phyloP scores from a whole-genome alignment of 805 yeast genomes.

The Monosporozyma servazzii region DNA sequence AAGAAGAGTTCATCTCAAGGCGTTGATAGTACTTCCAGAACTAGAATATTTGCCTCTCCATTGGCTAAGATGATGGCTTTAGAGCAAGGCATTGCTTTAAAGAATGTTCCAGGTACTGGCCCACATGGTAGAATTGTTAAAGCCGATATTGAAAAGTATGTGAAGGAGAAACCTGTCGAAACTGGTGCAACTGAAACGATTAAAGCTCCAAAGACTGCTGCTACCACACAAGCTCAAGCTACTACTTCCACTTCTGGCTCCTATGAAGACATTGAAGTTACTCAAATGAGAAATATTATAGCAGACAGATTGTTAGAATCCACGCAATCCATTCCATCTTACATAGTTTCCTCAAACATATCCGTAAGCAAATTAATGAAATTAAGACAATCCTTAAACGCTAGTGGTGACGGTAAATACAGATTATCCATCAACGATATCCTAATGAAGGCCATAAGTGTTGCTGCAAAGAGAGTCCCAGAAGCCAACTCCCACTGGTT shows the following conservation, averaged over 20 bases:
- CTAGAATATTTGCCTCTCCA: conserved; percentile 90
- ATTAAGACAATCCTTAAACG: conserved; percentile 83
- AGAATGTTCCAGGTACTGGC: conserved; percentile 82
- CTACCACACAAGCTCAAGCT: conserved; percentile 36
- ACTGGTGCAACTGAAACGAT: conserved; percentile 18
- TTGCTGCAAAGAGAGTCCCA: conserved; percentile 85
- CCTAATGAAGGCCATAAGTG: conserved; percentile 87
- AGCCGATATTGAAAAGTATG: conserved; percentile 73
- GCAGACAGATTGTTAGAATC: conserved; percentile 83
- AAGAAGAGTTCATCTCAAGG: background rate
- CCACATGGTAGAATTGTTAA: conserved; percentile 92
- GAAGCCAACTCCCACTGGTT: conserved; percentile 92
- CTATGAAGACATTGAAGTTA: conserved; percentile 76
- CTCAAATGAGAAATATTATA: conserved; percentile 89
- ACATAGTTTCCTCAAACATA: conserved; percentile 79
- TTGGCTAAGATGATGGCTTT: conserved; percentile 87
- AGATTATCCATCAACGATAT: conserved; percentile 90
- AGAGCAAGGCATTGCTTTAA: conserved; percentile 82
- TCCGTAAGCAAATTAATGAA: conserved; percentile 85
- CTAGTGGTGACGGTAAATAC: conserved; percentile 76
- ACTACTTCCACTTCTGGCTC: conserved; percentile 45
- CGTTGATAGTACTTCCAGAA: conserved; percentile 31
- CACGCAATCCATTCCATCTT: conserved; percentile 80
- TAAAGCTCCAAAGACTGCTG: conserved; percentile 36
- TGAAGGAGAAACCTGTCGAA: conserved; percentile 23